Evolutionary conservation across 140 eudicot species (phyloP).

Genomic region (Ambrosia hybrid): DNA sequence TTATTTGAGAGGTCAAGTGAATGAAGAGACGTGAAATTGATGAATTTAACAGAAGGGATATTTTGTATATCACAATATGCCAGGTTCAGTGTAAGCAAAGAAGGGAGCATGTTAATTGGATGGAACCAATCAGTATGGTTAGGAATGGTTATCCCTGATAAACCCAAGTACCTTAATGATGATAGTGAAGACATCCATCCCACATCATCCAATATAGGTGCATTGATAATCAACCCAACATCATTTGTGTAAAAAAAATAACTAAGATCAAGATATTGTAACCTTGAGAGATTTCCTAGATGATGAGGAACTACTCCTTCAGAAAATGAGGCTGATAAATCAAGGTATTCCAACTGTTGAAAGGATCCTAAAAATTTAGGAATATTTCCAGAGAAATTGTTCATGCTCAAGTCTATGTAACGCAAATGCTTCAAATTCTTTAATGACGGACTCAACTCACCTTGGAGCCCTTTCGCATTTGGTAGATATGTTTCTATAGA

Average conservation of each 20-base stretch:
- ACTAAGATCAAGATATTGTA: slow-evolving; percentile 14
- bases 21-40: too few species aligned
- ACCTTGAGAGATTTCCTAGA: slow-evolving; percentile 24
- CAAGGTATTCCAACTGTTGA: slow-evolving; percentile 2
- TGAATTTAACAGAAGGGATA: too few species aligned
- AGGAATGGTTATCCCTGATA: not conserved
- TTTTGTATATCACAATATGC: not conserved
- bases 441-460: slow-evolving; percentile 2
- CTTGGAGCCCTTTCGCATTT: not conserved
- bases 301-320: slow-evolving; percentile 17
- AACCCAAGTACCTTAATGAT: slow-evolving; percentile 13
- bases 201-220: not conserved
- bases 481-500: not conserved
- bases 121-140: not conserved
- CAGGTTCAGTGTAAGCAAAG: slow-evolving; percentile 13
- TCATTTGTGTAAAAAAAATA: too few species aligned
- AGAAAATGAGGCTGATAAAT: not conserved
- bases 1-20: not conserved
- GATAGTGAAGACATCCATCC: slow-evolving; percentile 16
- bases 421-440: slow-evolving; percentile 10
- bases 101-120: slow-evolving; percentile 9
- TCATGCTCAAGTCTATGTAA: slow-evolving; percentile 16
- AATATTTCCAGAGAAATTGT: not conserved
- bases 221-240: too few species aligned
- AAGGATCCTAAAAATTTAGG: slow-evolving; percentile 14